Percentiles rank a stretch among this genome's conserved stretches.
phyloP scores from a whole-genome alignment of 2,329 filamentous ascomycete genomes.

The Monilinia fructigena region DNA sequence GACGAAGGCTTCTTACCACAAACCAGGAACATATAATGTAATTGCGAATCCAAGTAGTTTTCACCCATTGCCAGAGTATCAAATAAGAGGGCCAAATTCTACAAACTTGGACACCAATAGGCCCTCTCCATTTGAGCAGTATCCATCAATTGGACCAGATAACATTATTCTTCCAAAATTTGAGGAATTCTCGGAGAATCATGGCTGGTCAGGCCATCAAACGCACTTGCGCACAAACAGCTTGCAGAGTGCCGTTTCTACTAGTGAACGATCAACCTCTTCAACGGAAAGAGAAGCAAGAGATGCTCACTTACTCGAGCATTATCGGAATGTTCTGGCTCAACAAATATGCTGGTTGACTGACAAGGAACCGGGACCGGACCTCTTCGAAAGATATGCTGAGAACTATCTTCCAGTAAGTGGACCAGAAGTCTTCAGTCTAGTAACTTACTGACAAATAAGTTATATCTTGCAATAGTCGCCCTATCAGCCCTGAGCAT shows the following conservation, averaged over 20 bases:
- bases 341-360: constrained; percentile 28
- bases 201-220: neutral
- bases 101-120: neutral
- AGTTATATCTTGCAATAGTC: constrained; percentile 17
- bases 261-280: neutral
- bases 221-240: neutral
- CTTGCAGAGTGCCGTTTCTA: neutral
- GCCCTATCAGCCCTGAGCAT: constrained; percentile 17
- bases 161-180: neutral
- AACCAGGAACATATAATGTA: constrained; percentile 56
- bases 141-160: neutral
- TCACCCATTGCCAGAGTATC: constrained; percentile 51
- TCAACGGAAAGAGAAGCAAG: neutral
- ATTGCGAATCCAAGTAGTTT: constrained; percentile 56
- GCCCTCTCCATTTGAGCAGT: neutral
- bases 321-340: constrained; percentile 37
- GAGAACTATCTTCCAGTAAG: constrained; percentile 12
- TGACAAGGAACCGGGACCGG: neutral
- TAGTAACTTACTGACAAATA: neutral
- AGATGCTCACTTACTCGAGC: constrained; percentile 28
- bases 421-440: neutral
- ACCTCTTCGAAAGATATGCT: constrained; percentile 9
- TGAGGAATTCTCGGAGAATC: neutral
- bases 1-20: constrained; percentile 51
- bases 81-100: constrained; percentile 31